Evolutionary conservation across 768 basidiomycete genomes (phyloP).

Genomic region (Leccinum aurantiacum): DNA sequence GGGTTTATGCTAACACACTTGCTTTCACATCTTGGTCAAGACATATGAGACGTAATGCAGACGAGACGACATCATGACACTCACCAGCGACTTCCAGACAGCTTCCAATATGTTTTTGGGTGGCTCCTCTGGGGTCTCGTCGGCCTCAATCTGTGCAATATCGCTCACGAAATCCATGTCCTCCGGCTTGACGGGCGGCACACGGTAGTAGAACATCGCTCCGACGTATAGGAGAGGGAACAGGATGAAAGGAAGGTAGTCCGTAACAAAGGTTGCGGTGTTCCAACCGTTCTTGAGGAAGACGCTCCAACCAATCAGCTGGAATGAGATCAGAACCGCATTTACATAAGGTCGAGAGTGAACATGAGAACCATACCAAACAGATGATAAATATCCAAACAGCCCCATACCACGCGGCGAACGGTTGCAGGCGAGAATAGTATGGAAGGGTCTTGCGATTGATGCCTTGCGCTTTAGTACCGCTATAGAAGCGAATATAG

Average conservation of each 20-base stretch:
- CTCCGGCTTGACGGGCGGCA: slow-evolving; percentile 33
- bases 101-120: slow-evolving; percentile 67
- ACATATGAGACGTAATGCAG: slow-evolving; percentile 2
- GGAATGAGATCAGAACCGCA: slow-evolving; percentile 31
- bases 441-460: slow-evolving; percentile 73
- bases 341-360: neutral
- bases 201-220: slow-evolving; percentile 48
- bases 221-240: slow-evolving; percentile 76
- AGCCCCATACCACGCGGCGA: slow-evolving; percentile 59
- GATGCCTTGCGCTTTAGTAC: slow-evolving; percentile 77
- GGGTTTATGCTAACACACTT: neutral
- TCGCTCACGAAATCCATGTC: slow-evolving; percentile 87
- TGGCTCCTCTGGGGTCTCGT: slow-evolving; percentile 66
- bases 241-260: slow-evolving; percentile 67
- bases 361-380: slow-evolving; percentile 47
- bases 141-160: slow-evolving; percentile 68
- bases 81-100: slow-evolving; percentile 80
- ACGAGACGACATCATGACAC: slow-evolving; percentile 24
- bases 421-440: slow-evolving; percentile 65
- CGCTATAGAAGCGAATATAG: slow-evolving; percentile 83
- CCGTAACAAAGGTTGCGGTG: slow-evolving; percentile 72
- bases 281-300: slow-evolving; percentile 57
- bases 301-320: slow-evolving; percentile 51
- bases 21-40: slow-evolving; percentile 21
- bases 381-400: slow-evolving; percentile 46